Evolutionary conservation across 1,284 basidiomycete species (phyloP), one percentile per base, ranked within the genome.

Genomic region (Inonotus obliquus): DNA sequence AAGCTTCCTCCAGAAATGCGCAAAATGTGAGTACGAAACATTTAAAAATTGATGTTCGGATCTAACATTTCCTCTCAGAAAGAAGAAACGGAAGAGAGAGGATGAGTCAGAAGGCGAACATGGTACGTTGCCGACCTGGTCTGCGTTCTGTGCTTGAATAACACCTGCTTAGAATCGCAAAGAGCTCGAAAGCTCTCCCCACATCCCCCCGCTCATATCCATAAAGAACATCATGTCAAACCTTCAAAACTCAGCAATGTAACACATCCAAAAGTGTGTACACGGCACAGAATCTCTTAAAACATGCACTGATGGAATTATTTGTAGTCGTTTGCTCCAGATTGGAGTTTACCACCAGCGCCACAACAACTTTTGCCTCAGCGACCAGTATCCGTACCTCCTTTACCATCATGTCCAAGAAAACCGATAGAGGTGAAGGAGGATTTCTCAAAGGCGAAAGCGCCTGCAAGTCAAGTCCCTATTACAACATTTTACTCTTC

Each of bases 401-500:
- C 84, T 41, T 78, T 87, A 66, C 82, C 84, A 49, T 79, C 82
- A 59, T 88, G 89, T 3, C 92, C 94, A 2, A 89, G 87, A 70
- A 88, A 85, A 65, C 86, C 93, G 52, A 84, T 79, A 10, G 89
- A 94, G 57, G 93, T 96, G 21, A 81, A 72, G 61, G 92, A 94
- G 62, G 94, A 96, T 73, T 96, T 93, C 69, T 93, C 88, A 70
- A 91, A 90, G 72, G 77, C 81, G 37, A 95, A 93, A 73, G 71
- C 74, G 19, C 84, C 83, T 53, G 85, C 88, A 0, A 74, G 81
- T 14, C 93, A 90, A 70, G 79, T 81, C 9, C 79, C 78, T 13
- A 80, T 87, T 19, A 80, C 75, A 13, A 92, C 91, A 1, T 96
- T 96, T 71, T 93, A 93, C 73, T 78, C 86, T 37, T 89, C 85